These are phyloP conservation scores for Tieghemostelium lacteum DNA, from an alignment of 78 protist species.

Conservation along the genomic window DNA sequence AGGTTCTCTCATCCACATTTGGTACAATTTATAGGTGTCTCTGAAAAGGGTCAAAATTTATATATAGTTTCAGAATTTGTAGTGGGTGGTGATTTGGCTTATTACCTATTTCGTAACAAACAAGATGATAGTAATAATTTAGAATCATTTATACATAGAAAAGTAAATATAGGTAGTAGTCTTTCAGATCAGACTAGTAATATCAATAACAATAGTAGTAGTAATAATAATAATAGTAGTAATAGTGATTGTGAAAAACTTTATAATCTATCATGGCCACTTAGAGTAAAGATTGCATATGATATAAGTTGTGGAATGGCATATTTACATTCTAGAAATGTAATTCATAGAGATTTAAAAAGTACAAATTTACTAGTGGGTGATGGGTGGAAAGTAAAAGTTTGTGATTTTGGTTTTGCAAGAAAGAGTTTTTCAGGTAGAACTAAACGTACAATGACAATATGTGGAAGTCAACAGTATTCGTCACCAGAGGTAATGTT, in stretches of 20 bases:
- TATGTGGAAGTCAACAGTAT: slow-evolving; percentile 54
- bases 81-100: slow-evolving; percentile 68
- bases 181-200: not conserved
- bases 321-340: slow-evolving; percentile 72
- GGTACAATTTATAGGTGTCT: slow-evolving; percentile 41
- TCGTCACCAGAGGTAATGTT: slow-evolving; percentile 71
- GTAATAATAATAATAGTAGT: too few relatives aligned
- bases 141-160: slow-evolving; percentile 23
- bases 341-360: slow-evolving; percentile 80
- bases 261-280: slow-evolving; percentile 32
- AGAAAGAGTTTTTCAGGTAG: slow-evolving; percentile 12
- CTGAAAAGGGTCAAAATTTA: slow-evolving; percentile 44
- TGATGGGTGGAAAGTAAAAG: slow-evolving; percentile 66
- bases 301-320: slow-evolving; percentile 83
- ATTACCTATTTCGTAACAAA: slow-evolving; percentile 56
- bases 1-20: slow-evolving; percentile 65
- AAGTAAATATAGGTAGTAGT: slow-evolving; percentile 63
- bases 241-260: too few relatives aligned
- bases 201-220: not conserved
- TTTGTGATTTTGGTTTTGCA: slow-evolving; percentile 68
- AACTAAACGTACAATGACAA: slow-evolving; percentile 59
- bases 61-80: slow-evolving; percentile 67
- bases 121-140: slow-evolving; percentile 25
- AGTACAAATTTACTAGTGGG: slow-evolving; percentile 75
- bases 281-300: slow-evolving; percentile 56